phyloP scores from a whole-genome alignment of 257 asterid species.

The Datura wrightii region DNA sequence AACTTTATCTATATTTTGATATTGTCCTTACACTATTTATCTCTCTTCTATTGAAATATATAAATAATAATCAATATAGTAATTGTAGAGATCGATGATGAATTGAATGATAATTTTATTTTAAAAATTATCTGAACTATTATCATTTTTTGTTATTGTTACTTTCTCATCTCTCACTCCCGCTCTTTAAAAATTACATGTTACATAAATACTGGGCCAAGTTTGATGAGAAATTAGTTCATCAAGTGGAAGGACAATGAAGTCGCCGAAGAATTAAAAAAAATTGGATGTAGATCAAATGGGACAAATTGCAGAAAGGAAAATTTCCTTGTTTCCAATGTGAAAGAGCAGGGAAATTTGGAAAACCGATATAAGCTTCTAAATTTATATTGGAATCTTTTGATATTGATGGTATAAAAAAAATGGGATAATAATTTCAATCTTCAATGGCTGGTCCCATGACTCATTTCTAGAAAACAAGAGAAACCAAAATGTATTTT shows the following conservation, averaged over 20 bases:
- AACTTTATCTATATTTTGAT: too few relatives aligned
- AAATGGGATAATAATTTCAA: conserved; percentile 38
- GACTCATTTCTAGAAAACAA: conserved; percentile 51
- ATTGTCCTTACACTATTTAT: too few relatives aligned
- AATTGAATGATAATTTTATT: too few relatives aligned
- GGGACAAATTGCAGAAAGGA: conserved; percentile 20
- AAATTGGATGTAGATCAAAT: conserved; percentile 22
- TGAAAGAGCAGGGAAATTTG: conserved; percentile 50
- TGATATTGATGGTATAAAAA: conserved; percentile 47
- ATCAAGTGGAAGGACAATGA: conserved; percentile 24
- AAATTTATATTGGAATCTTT: conserved; percentile 47
- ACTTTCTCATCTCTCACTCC: too few relatives aligned
- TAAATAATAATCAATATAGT: too few relatives aligned
- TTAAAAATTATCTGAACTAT: too few relatives aligned
- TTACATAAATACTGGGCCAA: conserved; percentile 5
- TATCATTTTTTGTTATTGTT: too few relatives aligned
- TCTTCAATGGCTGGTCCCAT: conserved; percentile 56
- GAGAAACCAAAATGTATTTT: conserved; percentile 58
- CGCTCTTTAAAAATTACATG: not conserved
- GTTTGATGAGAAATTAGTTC: not conserved
- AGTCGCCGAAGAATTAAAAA: conserved; percentile 19
- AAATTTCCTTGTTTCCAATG: conserved; percentile 39
- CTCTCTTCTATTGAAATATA: too few relatives aligned
- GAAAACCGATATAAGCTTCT: conserved; percentile 36
- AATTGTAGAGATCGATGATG: too few relatives aligned